Conservation (phyloP, 345 rosid genomes). For the Limnanthes douglasii region DNA sequence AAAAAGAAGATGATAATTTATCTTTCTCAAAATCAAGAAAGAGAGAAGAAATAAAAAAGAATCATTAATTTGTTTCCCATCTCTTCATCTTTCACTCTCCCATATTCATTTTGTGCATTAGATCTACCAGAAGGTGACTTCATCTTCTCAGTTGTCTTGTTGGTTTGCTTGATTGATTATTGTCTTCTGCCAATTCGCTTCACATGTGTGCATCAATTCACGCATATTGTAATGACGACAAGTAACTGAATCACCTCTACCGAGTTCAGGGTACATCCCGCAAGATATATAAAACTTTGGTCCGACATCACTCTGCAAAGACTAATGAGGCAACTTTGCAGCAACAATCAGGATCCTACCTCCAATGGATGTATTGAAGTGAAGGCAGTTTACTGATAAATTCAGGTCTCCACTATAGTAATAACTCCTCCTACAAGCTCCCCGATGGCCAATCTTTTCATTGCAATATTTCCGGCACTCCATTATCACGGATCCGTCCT, state of each 20-base stretch:
- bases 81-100: conserved; percentile 19
- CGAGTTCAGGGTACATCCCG: conserved; percentile 46
- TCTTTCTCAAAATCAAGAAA: conserved; percentile 11
- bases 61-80: too few species aligned
- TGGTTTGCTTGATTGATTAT: conserved; percentile 10
- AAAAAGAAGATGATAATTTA: conserved; percentile 47
- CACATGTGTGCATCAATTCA: conserved; percentile 26
- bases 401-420: conserved; percentile 77
- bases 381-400: conserved; percentile 45
- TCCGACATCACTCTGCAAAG: conserved; percentile 87
- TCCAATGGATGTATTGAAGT: conserved; percentile 85
- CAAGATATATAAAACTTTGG: conserved; percentile 77
- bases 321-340: conserved; percentile 90
- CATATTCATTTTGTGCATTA: conserved; percentile 13
- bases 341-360: conserved; percentile 89
- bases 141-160: conserved; percentile 10
- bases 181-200: conserved; percentile 18
- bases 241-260: conserved; percentile 36
- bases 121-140: conserved; percentile 12
- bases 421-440: conserved; percentile 79
- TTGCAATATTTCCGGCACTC: conserved; percentile 41
- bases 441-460: conserved; percentile 97
- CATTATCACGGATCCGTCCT: conserved; percentile 36
- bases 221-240: conserved; percentile 57
- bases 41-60: too few species aligned